These are phyloP conservation scores for Fonsecaea nubica DNA, from an alignment of 2,329 filamentous ascomycete species.

Conservation along the genomic window DNA sequence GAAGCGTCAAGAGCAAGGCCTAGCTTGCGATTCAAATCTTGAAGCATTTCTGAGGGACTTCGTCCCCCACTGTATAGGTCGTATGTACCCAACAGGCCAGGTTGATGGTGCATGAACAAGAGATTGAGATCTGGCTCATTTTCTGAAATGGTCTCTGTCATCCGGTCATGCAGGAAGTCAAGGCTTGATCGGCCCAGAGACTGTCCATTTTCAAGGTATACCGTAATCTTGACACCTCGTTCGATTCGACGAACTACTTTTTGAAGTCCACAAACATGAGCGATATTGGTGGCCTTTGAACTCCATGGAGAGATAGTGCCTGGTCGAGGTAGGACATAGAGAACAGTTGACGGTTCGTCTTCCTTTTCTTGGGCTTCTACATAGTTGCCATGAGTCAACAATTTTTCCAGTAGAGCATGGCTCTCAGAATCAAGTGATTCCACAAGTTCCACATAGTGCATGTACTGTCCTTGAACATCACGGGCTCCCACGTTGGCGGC, in stretches of 20 bases:
- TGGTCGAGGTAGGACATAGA: slow-evolving; percentile 80
- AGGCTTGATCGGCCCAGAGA: slow-evolving; percentile 63
- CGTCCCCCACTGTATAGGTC: slow-evolving; percentile 71
- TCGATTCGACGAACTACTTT: slow-evolving; percentile 79
- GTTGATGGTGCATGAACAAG: slow-evolving; percentile 78
- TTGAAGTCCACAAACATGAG: slow-evolving; percentile 84
- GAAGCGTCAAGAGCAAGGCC: slow-evolving; percentile 85
- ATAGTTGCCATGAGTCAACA: slow-evolving; percentile 67
- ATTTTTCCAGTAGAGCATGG: slow-evolving; percentile 61
- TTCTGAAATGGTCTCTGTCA: slow-evolving; percentile 83
- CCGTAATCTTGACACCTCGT: slow-evolving; percentile 77
- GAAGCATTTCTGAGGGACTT: slow-evolving; percentile 73
- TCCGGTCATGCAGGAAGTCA: slow-evolving; percentile 83
- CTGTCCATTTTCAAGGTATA: slow-evolving; percentile 65
- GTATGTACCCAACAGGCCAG: slow-evolving; percentile 73
- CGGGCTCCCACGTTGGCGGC: slow-evolving; percentile 51
- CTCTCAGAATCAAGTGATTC: slow-evolving; percentile 56
- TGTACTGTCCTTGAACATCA: slow-evolving; percentile 55
- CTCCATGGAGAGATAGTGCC: slow-evolving; percentile 93
- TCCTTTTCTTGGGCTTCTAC: slow-evolving; percentile 52
- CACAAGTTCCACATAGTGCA: slow-evolving; percentile 71
- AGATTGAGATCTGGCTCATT: slow-evolving; percentile 70
- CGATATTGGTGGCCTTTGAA: slow-evolving; percentile 92
- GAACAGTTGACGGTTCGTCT: slow-evolving; percentile 57
- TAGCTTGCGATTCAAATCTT: slow-evolving; percentile 80